These are phyloP conservation scores for Coemansia sp. DNA, from an alignment of 192 early-diverging fungal genomes.

Conservation along the genomic window DNA sequence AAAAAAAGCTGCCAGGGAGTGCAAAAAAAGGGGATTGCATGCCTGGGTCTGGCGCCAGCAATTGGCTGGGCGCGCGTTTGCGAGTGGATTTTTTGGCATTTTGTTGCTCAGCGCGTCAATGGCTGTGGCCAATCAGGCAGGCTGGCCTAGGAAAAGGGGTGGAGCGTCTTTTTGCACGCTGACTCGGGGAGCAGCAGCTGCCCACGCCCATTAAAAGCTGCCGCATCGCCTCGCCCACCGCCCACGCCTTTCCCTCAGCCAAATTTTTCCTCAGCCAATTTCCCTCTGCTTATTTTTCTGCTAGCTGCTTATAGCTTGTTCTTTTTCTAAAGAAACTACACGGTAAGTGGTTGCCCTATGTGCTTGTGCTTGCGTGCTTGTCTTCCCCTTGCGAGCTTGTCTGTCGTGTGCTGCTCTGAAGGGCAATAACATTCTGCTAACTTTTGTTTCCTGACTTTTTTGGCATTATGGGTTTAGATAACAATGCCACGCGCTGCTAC, in stretches of 20 bases:
- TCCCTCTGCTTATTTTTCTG: constrained; percentile 10
- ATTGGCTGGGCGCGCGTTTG: constrained; percentile 5
- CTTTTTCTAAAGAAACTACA: neutral
- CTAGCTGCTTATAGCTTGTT: neutral
- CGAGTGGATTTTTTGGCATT: constrained; percentile 15
- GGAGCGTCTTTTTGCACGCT: neutral
- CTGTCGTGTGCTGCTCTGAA: neutral
- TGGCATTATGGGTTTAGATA: constrained; percentile 10
- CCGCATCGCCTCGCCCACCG: neutral
- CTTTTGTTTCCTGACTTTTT: neutral
- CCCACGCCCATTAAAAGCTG: constrained; percentile 1
- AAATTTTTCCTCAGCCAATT: constrained; percentile 14
- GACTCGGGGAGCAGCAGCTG: neutral
- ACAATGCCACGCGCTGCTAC: constrained; percentile 33
- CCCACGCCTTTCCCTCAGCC: constrained; percentile 11
- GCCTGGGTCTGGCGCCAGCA: constrained; percentile 5
- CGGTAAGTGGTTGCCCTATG: neutral
- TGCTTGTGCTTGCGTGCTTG: neutral
- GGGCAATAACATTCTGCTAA: neutral
- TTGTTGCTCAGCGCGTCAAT: constrained; percentile 2
- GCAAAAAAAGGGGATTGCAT: too few relatives aligned
- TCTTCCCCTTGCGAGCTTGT: too few relatives aligned
- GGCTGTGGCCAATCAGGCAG: constrained; percentile 5
- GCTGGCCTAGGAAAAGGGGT: too few relatives aligned
- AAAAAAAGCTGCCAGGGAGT: neutral